Conservation (phyloP, 495 filamentous ascomycete genomes). For the Tuber calosporum region DNA sequence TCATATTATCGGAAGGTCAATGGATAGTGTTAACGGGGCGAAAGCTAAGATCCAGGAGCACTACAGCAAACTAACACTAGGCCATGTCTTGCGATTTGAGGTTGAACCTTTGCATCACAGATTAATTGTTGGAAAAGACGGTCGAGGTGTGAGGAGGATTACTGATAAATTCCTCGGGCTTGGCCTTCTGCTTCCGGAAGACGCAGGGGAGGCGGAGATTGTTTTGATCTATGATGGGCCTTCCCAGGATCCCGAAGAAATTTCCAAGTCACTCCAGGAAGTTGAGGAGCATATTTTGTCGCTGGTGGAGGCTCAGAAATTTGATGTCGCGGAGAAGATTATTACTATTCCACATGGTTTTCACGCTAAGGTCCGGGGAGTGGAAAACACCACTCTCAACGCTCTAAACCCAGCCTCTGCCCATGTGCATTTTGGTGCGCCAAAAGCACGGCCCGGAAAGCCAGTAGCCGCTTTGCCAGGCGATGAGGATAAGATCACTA, state of each 20-base stretch:
- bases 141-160: conserved; percentile 30
- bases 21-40: conserved; percentile 43
- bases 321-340: conserved; percentile 57
- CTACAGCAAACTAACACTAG: conserved; percentile 44
- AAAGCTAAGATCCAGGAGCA: conserved; percentile 21
- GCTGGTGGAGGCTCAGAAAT: conserved; percentile 60
- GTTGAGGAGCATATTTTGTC: conserved; percentile 63
- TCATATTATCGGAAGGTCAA: conserved; percentile 26
- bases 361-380: conserved; percentile 67
- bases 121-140: conserved; percentile 37
- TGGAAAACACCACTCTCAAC: conserved; percentile 51
- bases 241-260: conserved; percentile 39
- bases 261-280: conserved; percentile 46
- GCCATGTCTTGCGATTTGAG: conserved; percentile 54
- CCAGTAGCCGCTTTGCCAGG: conserved; percentile 55
- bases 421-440: conserved; percentile 33
- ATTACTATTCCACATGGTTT: conserved; percentile 67
- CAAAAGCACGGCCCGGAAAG: conserved; percentile 43
- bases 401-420: conserved; percentile 39
- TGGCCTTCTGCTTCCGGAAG: conserved; percentile 36
- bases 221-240: conserved; percentile 45
- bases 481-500: conserved; percentile 52
- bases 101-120: conserved; percentile 40
- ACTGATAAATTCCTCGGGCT: conserved; percentile 21
- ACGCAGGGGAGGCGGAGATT: conserved; percentile 30